Evolutionary conservation across 192 early-diverging fungal species (phyloP).

Genomic region (Podochytrium sp.): DNA sequence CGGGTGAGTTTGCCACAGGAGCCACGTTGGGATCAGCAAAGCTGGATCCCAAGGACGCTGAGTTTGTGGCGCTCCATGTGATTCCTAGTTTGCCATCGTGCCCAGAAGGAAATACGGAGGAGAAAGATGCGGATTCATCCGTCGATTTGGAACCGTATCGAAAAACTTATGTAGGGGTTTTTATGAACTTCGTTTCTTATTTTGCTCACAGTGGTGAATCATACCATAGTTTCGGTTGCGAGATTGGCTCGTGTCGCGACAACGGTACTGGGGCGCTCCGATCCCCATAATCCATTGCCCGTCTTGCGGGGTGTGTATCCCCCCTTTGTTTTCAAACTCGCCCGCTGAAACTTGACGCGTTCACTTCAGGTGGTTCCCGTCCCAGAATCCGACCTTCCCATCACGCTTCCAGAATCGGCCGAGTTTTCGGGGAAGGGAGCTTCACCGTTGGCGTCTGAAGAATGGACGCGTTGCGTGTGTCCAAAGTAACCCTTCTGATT

Average conservation of each 20-base stretch:
- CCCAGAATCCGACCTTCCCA: constrained; percentile 77
- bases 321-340: too few species aligned
- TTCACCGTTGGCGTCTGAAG: constrained; percentile 67
- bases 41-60: constrained; percentile 15
- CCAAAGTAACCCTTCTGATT: constrained; percentile 73
- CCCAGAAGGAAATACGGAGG: too few species aligned
- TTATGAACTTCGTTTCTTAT: not conserved
- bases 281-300: constrained; percentile 92
- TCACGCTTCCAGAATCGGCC: constrained; percentile 65
- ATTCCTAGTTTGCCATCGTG: too few species aligned
- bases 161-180: not conserved
- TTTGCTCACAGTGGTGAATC: not conserved
- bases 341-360: not conserved
- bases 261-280: constrained; percentile 96
- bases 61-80: constrained; percentile 28
- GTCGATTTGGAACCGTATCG: not conserved
- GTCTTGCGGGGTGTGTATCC: constrained; percentile 63
- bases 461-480: constrained; percentile 78
- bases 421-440: constrained; percentile 67
- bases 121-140: not conserved
- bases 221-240: constrained; percentile 69
- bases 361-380: constrained; percentile 73
- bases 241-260: constrained; percentile 95
- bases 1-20: not conserved
- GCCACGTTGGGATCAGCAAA: not conserved